Evolutionary conservation across 2,329 filamentous ascomycete species (phyloP), one percentile per base, ranked within the genome.

Genomic region (Thermothelomyces thermophilus): DNA sequence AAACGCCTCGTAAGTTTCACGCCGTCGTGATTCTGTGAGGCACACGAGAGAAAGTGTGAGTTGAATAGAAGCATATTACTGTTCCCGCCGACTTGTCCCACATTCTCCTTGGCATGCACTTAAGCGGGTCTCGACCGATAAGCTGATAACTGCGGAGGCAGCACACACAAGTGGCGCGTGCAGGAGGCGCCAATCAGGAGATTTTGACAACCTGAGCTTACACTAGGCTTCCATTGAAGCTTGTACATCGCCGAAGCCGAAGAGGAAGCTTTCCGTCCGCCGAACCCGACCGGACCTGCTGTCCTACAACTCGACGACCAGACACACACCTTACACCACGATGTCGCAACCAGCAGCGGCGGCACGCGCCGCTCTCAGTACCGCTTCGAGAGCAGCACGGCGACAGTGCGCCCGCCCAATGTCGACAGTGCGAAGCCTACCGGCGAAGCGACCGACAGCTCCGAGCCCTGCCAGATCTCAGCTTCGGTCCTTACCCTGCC

Each of bases 401-500:
- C 65, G 63, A 50, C 66, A 70, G 62, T 73, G 71, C 56, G 66
- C 66, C 40, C 69, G 72, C 46, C 72, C 70, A 58, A 65, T 75
- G 52, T 68, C 33, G 33, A 62, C 62, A 61, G 61, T 62, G 59
- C 56, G 58, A 31, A 51, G 28, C 42, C 26, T 52, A 16, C 48
- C 26, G 3, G n/a, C 56, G 11, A 55, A 57, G 41, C 50, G 61
- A 34, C 61, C 61, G 35, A 58, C 55, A 2, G 46, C 59, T 17
- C 41, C 56, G 19, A 52, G 49, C 48, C 36, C 54, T 36, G 19
- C 47, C 17, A 46, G 43, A n/a, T 26, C 55, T 28, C 50, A 56
- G n/a, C n/a, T n/a, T n/a, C n/a, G n/a, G 20, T 40, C 50, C 28
- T 54, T 59, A 35, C 46, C 52, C 28, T 56, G 53, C 36, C 60